A percentile compares a stretch with the other conserved stretches of the same genome.
phyloP scores from a whole-genome alignment of 1,284 basidiomycete genomes.

The Cerrena zonata region DNA sequence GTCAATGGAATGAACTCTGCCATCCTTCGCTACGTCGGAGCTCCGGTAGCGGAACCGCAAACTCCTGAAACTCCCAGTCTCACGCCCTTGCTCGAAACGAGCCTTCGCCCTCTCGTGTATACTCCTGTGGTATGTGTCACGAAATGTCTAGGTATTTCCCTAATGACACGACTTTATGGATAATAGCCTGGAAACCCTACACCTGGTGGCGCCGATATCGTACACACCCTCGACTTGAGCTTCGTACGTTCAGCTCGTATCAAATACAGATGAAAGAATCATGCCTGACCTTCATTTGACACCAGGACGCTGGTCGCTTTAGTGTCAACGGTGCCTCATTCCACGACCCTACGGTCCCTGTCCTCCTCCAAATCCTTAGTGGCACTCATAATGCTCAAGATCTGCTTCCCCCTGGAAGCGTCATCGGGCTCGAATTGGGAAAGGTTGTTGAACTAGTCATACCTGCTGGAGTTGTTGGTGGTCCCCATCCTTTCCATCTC shows the following conservation, averaged over 20 bases:
- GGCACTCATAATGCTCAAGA: conserved; percentile 22
- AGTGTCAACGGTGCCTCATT: conserved; percentile 23
- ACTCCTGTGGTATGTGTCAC: conserved; percentile 14
- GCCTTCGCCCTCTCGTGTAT: conserved; percentile 18
- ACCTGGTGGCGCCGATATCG: conserved; percentile 25
- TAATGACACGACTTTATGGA: neutral
- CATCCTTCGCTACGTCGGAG: conserved; percentile 32
- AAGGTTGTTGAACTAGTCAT: conserved; percentile 32
- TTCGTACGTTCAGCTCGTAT: conserved; percentile 15
- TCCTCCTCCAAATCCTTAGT: conserved; percentile 32
- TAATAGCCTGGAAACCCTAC: conserved; percentile 24
- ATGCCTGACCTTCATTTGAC: conserved; percentile 4
- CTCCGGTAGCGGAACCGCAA: conserved; percentile 28
- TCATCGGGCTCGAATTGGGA: conserved; percentile 24
- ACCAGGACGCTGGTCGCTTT: conserved; percentile 12
- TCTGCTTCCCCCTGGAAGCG: conserved; percentile 26
- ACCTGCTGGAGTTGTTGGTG: conserved; percentile 21
- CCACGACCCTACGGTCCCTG: conserved; percentile 23
- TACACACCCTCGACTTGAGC: conserved; percentile 20
- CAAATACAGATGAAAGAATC: neutral
- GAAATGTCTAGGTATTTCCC: neutral
- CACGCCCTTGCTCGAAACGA: conserved; percentile 22
- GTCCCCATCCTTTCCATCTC: conserved; percentile 34
- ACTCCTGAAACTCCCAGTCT: conserved; percentile 23
- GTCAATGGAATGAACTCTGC: conserved; percentile 32